A percentile compares a stretch with the other conserved stretches of the same genome.
phyloP scores from a whole-genome alignment of 2,329 filamentous ascomycete genomes.

The Cadophora luteo-olivacea region DNA sequence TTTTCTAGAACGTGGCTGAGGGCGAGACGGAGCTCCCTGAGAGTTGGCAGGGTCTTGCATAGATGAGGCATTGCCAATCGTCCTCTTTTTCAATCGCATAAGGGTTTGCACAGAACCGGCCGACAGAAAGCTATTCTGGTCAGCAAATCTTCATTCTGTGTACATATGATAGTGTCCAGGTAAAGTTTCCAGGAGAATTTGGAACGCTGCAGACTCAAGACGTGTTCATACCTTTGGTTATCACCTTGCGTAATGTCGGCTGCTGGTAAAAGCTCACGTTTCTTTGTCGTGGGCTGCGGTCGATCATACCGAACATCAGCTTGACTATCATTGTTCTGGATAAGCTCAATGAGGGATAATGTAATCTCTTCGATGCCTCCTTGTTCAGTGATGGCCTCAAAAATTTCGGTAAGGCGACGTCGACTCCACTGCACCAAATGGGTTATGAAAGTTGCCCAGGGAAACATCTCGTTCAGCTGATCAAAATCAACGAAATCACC shows the following conservation, averaged over 20 bases:
- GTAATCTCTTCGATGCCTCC: slow-evolving; percentile 49
- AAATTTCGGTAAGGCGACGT: slow-evolving; percentile 52
- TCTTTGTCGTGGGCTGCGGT: slow-evolving; percentile 16
- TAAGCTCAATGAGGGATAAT: slow-evolving; percentile 44
- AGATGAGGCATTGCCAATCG: not conserved
- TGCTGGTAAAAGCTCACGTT: slow-evolving; percentile 29
- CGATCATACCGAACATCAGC: slow-evolving; percentile 29
- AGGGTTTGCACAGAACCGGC: not conserved
- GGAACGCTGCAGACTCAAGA: not conserved
- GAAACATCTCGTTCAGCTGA: slow-evolving; percentile 52
- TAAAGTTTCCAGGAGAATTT: not conserved
- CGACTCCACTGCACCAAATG: slow-evolving; percentile 54
- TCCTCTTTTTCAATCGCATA: not conserved
- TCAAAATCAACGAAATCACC: slow-evolving; percentile 49
- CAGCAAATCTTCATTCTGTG: not conserved
- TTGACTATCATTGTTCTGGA: slow-evolving; percentile 44
- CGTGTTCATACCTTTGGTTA: slow-evolving; percentile 24
- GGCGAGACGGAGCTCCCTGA: not conserved
- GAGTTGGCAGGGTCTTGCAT: not conserved
- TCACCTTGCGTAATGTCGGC: slow-evolving; percentile 26
- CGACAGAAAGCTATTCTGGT: not conserved
- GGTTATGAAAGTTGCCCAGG: slow-evolving; percentile 56
- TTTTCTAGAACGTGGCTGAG: slow-evolving; percentile 14
- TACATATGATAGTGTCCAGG: not conserved
- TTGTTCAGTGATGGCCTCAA: slow-evolving; percentile 48